phyloP scores from a whole-genome alignment of 202 grass and related monocot genomes.

The Carex arenaria region DNA sequence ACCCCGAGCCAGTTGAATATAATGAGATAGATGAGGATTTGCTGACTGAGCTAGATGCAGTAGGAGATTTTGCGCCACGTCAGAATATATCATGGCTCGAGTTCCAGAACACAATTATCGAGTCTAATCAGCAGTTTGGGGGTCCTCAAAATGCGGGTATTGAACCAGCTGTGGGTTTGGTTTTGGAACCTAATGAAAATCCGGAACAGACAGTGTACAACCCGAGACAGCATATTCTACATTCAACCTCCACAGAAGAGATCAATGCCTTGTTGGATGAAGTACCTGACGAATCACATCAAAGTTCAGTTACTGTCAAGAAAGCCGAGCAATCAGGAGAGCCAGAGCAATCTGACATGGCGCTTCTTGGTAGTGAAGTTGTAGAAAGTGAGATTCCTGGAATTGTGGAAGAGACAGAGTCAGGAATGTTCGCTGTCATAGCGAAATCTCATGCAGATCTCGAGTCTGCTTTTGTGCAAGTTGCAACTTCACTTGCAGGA shows the following conservation, averaged over 20 bases:
- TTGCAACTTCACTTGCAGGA: not conserved
- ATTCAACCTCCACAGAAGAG: slow-evolving; percentile 40
- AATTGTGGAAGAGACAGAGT: slow-evolving; percentile 16
- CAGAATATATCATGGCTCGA: slow-evolving; percentile 21
- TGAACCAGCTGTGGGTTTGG: slow-evolving; percentile 22
- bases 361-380: slow-evolving; percentile 36
- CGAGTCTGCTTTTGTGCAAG: slow-evolving; percentile 25
- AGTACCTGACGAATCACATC: slow-evolving; percentile 27
- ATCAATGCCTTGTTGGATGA: slow-evolving; percentile 33
- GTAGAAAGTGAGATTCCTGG: slow-evolving; percentile 10
- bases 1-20: slow-evolving; percentile 52
- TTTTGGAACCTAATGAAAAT: slow-evolving; percentile 31
- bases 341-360: slow-evolving; percentile 26
- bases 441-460: slow-evolving; percentile 46
- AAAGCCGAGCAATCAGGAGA: slow-evolving; percentile 22
- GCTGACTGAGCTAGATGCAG: slow-evolving; percentile 54
- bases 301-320: slow-evolving; percentile 5
- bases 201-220: slow-evolving; percentile 85
- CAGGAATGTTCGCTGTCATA: slow-evolving; percentile 28
- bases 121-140: slow-evolving; percentile 20
- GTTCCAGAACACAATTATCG: slow-evolving; percentile 21
- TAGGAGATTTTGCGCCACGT: slow-evolving; percentile 53
- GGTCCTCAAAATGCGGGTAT: slow-evolving; percentile 17
- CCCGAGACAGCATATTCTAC: slow-evolving; percentile 56
- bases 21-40: slow-evolving; percentile 68